Evolutionary conservation across 192 early-diverging fungal species (phyloP).

Genomic region (Backusella mclennaniae): DNA sequence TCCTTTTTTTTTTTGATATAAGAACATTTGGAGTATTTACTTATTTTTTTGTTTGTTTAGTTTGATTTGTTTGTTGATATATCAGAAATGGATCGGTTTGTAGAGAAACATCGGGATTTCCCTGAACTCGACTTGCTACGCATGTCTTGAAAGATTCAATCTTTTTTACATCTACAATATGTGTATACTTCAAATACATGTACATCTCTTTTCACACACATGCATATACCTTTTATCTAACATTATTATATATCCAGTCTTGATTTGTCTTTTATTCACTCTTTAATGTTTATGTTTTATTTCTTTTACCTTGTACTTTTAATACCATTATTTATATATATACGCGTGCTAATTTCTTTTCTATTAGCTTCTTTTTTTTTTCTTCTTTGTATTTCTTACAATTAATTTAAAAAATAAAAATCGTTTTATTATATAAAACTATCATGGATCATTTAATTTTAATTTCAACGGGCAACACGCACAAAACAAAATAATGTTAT

Average conservation of each 20-base stretch:
- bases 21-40: not conserved
- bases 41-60: slow-evolving; percentile 8
- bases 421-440: not conserved
- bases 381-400: not conserved
- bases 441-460: not conserved
- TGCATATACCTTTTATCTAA: not conserved
- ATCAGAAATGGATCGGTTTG: slow-evolving; percentile 24
- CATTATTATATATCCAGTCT: not conserved
- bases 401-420: not conserved
- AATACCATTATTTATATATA: not conserved
- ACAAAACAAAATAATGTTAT: not conserved
- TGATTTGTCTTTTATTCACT: not conserved
- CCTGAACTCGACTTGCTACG: slow-evolving; percentile 20
- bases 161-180: not conserved
- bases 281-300: slow-evolving; percentile 2
- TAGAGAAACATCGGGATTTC: slow-evolving; percentile 22
- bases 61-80: slow-evolving; percentile 33
- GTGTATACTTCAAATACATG: not conserved
- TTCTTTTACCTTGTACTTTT: not conserved
- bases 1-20: not conserved
- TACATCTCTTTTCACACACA: not conserved
- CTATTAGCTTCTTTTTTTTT: not conserved
- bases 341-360: not conserved
- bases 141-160: not conserved
- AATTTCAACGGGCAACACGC: not conserved